Evolutionary conservation across 2,329 filamentous ascomycete genomes (phyloP).

Genomic region (Neoscytalidium dimidiatum): DNA sequence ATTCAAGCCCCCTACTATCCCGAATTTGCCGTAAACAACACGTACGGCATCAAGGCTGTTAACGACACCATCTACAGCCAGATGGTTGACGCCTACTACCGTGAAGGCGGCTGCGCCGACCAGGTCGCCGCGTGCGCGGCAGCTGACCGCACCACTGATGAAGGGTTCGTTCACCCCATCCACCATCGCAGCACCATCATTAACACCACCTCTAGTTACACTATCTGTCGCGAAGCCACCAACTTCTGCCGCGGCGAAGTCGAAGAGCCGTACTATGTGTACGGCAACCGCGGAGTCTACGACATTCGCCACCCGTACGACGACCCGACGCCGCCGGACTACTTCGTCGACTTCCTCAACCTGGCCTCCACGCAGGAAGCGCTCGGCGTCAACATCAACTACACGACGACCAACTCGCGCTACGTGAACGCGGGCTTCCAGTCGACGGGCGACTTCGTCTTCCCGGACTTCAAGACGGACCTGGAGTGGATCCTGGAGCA

Average conservation of each 20-base stretch:
- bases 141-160: slow-evolving; percentile 1
- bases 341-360: slow-evolving; percentile 62
- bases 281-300: slow-evolving; percentile 52
- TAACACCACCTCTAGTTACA: slow-evolving; percentile 29
- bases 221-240: slow-evolving; percentile 38
- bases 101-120: slow-evolving; percentile 54
- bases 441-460: slow-evolving; percentile 57
- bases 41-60: slow-evolving; percentile 53
- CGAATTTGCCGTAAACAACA: slow-evolving; percentile 56
- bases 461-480: slow-evolving; percentile 49
- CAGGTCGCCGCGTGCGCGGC: slow-evolving; percentile 43
- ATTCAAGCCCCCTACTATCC: slow-evolving; percentile 47
- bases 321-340: slow-evolving; percentile 53
- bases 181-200: slow-evolving; percentile 38
- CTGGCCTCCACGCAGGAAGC: slow-evolving; percentile 57
- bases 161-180: neutral
- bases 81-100: slow-evolving; percentile 48
- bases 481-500: slow-evolving; percentile 54
- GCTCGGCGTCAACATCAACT: slow-evolving; percentile 65
- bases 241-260: slow-evolving; percentile 43
- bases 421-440: slow-evolving; percentile 56
- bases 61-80: slow-evolving; percentile 48
- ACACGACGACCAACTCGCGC: slow-evolving; percentile 50
- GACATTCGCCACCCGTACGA: slow-evolving; percentile 54
- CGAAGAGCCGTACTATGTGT: slow-evolving; percentile 24